Base-by-base conservation (phyloP, 2,329 filamentous ascomycete species). In the Stylonectria norvegica region DNA sequence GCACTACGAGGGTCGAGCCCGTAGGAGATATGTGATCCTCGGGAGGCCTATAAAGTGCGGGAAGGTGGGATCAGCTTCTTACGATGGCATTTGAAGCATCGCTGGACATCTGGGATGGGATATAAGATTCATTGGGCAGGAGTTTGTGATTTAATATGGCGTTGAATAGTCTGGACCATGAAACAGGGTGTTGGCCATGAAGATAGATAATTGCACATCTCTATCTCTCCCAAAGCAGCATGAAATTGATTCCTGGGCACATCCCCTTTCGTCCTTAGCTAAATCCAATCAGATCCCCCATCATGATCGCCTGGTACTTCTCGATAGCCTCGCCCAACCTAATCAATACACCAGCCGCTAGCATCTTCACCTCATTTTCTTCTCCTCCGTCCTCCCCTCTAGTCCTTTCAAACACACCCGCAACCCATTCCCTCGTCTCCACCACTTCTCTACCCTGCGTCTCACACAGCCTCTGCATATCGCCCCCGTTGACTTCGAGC, bases 381-480 rank as follows among this genome's bases (percentile, higher is more conserved):
- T 95, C 85, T 25, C 71, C 67, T 15, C 72, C 69, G 36, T 72
- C 72, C 0, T 69, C 69, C 0, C 75, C 75, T 20, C 70, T 66
- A 6, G 68, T 70, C 22, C 70, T 70, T 44, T 85, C 79, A 63
- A 96, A 94, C 2, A 96, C 76, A 39, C 73, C 72, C 30, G 81
- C 76, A 2, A 87, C 85, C 93, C 93, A 98, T 57, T 89, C 86
- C 55, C 87, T 79, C 44, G 88, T 86, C 72, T 97, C 91, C 36
- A 95, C 74, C 16, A 97, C 69, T 61, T 91, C 82, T 40, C 81
- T 79, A 1, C 86, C 83, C 53, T 89, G 79, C 42, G 83, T 79
- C 43, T 82, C 79, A 34, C 88, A 91, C 3, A 98, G 63, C 2
- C 80, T 72, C 52, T 81, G 71, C 67, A 85, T 79, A 45, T 89